Evolutionary conservation across 2,329 filamentous ascomycete species (phyloP).

Genomic region (Didymella exigua): DNA sequence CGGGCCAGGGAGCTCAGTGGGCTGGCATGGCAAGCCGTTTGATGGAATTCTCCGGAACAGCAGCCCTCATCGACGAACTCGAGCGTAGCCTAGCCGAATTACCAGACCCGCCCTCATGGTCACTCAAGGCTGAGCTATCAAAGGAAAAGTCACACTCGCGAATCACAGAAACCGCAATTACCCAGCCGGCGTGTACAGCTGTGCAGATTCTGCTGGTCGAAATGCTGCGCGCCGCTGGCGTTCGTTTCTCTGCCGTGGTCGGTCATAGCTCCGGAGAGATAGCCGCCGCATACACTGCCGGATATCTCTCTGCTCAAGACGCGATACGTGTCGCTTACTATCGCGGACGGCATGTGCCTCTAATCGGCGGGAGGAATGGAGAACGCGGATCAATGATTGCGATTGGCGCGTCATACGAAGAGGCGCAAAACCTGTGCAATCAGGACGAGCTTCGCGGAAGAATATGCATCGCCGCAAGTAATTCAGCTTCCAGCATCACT

Average conservation of each 20-base stretch:
- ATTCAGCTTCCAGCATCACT: slow-evolving; percentile 48
- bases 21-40: slow-evolving; percentile 28
- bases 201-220: slow-evolving; percentile 32
- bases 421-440: neutral
- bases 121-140: slow-evolving; percentile 19
- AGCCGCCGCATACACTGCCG: slow-evolving; percentile 29
- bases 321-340: slow-evolving; percentile 23
- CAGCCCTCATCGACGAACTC: slow-evolving; percentile 19
- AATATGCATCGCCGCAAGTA: slow-evolving; percentile 30
- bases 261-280: slow-evolving; percentile 39
- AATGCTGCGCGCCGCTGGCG: slow-evolving; percentile 19
- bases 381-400: slow-evolving; percentile 44
- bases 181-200: slow-evolving; percentile 34
- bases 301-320: slow-evolving; percentile 23
- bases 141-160: slow-evolving; percentile 4
- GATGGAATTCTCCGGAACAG: slow-evolving; percentile 22
- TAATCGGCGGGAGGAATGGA: neutral
- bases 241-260: slow-evolving; percentile 12
- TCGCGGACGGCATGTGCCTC: slow-evolving; percentile 19
- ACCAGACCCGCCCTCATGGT: slow-evolving; percentile 22
- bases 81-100: slow-evolving; percentile 1
- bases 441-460: slow-evolving; percentile 17
- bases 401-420: slow-evolving; percentile 17
- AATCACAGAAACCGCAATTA: slow-evolving; percentile 16
- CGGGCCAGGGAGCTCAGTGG: slow-evolving; percentile 41